Base-by-base conservation (phyloP, 73 alveolate species). In the Stentor roeselii region DNA sequence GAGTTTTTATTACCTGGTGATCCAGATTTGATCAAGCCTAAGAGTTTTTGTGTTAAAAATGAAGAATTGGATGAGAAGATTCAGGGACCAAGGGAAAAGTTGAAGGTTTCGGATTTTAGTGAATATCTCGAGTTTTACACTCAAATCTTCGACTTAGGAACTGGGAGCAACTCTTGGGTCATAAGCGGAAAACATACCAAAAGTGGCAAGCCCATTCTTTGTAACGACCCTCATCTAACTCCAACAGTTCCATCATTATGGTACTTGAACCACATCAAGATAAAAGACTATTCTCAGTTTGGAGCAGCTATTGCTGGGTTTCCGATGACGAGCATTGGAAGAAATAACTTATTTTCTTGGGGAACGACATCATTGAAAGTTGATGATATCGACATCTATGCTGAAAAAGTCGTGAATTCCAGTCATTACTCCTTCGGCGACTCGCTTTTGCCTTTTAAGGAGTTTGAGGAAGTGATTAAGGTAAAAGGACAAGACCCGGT, bases 151-250 rank as follows among this genome's bases (percentile, higher is more conserved):
- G 67, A 50, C 21, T 6, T 6, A 50, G 67, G 67, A 6, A 78
- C 83, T 50, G 89, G 78, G 41, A 86, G 95, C 30, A 96, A 96
- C 89, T 89, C 95, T 36, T 95, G 97, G 98, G 97, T 92, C 30
- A 86, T 97, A 31, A 93, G 86, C 78, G 99, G 99, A 40, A 95
- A 95, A 39, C 87, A 87, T 84, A 97, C 99, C 3, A 92, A 90
- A 82, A 87, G 92, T 82, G 99, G 99, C 82, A 91, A 96, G 82
- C 99, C 99, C 11, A 75, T 96, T 2, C 87, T 95, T 58, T 93
- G 96, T 35, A 94, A 92, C 77, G 99, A 97, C 83, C 99, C 99
- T 40, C 99, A 97, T 88, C 85, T 96, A 75, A 90, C 90, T 42
- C 89, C 90, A 75, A 31, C 90, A 4, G 87, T 97, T 21, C 99